These are phyloP conservation scores for Rhizophora apiculata DNA, from an alignment of 345 rosid species.

Conservation along the genomic window DNA sequence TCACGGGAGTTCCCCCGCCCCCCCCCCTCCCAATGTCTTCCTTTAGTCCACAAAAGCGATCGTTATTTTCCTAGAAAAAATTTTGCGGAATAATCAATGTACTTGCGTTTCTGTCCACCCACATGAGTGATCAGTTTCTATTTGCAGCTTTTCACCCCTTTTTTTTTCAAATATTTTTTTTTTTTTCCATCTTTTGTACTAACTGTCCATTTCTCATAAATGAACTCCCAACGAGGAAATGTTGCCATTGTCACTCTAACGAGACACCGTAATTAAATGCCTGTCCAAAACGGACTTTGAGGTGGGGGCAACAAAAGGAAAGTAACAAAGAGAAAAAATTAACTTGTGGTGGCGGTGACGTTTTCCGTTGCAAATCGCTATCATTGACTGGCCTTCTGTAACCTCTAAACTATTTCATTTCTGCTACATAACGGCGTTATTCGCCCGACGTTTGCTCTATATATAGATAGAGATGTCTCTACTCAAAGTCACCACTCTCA, in stretches of 20 bases:
- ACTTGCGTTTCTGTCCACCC: not conserved
- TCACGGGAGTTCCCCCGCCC: slow-evolving; percentile 16
- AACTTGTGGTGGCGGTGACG: slow-evolving; percentile 14
- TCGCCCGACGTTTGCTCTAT: slow-evolving; percentile 42
- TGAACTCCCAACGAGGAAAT: not conserved
- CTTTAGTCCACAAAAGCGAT: not conserved
- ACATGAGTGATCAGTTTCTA: not conserved
- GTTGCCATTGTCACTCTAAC: not conserved
- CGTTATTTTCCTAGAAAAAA: not conserved
- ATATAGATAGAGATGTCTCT: slow-evolving; percentile 20
- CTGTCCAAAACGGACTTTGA: not conserved
- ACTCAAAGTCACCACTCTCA: slow-evolving; percentile 20
- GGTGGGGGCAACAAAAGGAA: not conserved
- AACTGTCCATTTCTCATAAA: slow-evolving; percentile 22
- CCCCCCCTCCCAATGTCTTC: too few relatives aligned
- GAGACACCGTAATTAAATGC: slow-evolving; percentile 10
- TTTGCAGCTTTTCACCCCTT: not conserved
- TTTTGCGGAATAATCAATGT: not conserved
- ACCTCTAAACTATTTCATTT: slow-evolving; percentile 4
- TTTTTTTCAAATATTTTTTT: too few relatives aligned
- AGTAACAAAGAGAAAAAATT: not conserved
- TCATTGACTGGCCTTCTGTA: too few relatives aligned
- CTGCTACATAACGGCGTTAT: slow-evolving; percentile 47
- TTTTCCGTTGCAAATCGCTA: slow-evolving; percentile 21
- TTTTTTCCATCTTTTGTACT: not conserved